phyloP scores from a whole-genome alignment of 345 rosid genomes.

The Ricinus communis region DNA sequence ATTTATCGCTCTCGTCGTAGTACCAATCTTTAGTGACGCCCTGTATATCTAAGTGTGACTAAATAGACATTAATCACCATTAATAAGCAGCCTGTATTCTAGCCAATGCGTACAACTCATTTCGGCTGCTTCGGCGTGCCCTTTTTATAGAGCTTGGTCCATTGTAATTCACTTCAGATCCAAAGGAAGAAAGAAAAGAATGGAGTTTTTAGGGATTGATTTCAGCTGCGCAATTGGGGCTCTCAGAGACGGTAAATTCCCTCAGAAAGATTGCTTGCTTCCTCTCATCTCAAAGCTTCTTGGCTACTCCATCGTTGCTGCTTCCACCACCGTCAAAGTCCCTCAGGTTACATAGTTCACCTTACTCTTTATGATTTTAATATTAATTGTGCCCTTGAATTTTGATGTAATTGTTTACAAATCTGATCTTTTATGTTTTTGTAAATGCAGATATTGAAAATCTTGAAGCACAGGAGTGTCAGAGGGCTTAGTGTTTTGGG shows the following conservation, averaged over 20 bases:
- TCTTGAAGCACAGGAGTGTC: constrained; percentile 72
- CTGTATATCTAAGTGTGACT: too few relatives aligned
- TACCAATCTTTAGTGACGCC: too few relatives aligned
- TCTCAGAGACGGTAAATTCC: constrained; percentile 55
- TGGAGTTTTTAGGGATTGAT: constrained; percentile 76
- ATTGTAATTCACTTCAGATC: neutral
- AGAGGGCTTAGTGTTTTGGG: constrained; percentile 75
- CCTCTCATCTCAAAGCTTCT: constrained; percentile 95
- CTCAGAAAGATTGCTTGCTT: constrained; percentile 74
- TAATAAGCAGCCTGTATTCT: too few relatives aligned
- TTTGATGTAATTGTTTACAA: neutral
- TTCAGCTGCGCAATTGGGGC: constrained; percentile 70
- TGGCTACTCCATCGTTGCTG: constrained; percentile 86
- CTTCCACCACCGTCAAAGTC: constrained; percentile 92
- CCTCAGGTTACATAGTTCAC: constrained; percentile 59
- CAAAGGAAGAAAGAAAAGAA: neutral
- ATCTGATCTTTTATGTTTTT: neutral
- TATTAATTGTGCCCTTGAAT: neutral
- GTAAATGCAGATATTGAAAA: constrained; percentile 66
- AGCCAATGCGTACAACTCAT: too few relatives aligned
- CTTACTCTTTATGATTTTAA: neutral
- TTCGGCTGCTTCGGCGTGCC: too few relatives aligned
- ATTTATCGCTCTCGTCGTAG: too few relatives aligned
- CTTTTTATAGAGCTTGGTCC: too few relatives aligned
- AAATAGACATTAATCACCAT: too few relatives aligned